These are phyloP conservation scores for Daldinia loculata DNA, from an alignment of 495 filamentous ascomycete species.

Conservation along the genomic window DNA sequence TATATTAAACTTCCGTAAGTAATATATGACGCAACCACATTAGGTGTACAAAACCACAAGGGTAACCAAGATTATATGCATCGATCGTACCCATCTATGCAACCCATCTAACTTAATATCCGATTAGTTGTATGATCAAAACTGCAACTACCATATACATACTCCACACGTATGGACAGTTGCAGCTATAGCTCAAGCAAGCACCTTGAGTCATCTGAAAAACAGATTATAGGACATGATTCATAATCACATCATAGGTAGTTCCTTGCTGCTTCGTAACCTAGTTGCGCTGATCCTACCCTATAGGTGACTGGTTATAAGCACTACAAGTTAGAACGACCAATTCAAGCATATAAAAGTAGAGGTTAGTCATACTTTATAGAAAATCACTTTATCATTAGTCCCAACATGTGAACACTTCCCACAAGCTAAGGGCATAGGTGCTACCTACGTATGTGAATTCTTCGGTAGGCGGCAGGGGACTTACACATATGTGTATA, in stretches of 20 bases:
- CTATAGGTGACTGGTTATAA: not conserved
- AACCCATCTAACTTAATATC: not conserved
- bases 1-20: too few relatives aligned
- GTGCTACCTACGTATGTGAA: too few relatives aligned
- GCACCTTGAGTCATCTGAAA: not conserved
- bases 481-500: not conserved
- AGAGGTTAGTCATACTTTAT: not conserved
- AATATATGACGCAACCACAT: too few relatives aligned
- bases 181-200: not conserved
- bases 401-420: too few relatives aligned
- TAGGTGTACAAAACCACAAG: too few relatives aligned
- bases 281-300: not conserved
- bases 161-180: not conserved
- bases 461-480: not conserved
- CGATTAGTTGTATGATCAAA: not conserved
- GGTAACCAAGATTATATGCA: not conserved
- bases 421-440: too few relatives aligned
- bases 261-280: not conserved
- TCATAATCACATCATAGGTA: not conserved
- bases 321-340: not conserved
- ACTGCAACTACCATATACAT: not conserved
- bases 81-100: not conserved
- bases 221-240: not conserved
- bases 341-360: not conserved
- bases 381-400: not conserved